Evolutionary conservation across 116 monocot species (phyloP).

Genomic region (Papilionanthe hybrid): DNA sequence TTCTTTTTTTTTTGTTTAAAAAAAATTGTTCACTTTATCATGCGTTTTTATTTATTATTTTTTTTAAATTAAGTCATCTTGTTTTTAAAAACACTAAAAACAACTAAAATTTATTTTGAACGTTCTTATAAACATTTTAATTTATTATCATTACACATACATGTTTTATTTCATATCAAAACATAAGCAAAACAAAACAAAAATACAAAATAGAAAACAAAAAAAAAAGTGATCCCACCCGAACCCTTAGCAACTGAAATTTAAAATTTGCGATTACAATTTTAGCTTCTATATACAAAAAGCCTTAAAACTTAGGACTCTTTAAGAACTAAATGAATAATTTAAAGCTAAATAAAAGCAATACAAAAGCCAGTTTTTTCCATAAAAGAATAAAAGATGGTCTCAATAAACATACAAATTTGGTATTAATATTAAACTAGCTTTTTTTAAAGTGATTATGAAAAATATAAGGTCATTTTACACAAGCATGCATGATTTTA

Average conservation of each 20-base stretch:
- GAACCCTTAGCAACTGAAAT: background rate
- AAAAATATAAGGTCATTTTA: background rate
- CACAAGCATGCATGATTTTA: background rate
- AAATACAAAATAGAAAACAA: too few relatives aligned
- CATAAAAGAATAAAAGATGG: background rate
- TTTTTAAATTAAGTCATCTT: too few relatives aligned
- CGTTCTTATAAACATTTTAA: too few relatives aligned
- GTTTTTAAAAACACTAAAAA: too few relatives aligned
- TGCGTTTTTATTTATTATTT: too few relatives aligned
- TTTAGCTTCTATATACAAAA: background rate
- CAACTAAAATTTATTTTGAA: too few relatives aligned
- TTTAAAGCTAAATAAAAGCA: background rate
- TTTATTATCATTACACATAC: too few relatives aligned
- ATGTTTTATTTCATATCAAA: too few relatives aligned
- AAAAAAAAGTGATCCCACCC: too few relatives aligned
- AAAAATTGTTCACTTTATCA: too few relatives aligned
- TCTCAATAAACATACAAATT: background rate
- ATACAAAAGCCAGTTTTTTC: background rate
- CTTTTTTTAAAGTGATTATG: background rate
- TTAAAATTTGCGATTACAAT: background rate
- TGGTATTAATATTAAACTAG: background rate
- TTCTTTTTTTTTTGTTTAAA: background rate
- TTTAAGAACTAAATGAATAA: background rate
- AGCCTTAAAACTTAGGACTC: background rate
- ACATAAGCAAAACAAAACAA: too few relatives aligned